Evolutionary conservation across 176 grass and related monocot genomes (phyloP), one percentile per base, ranked within the genome.

Genomic region (Thalia dealbata): DNA sequence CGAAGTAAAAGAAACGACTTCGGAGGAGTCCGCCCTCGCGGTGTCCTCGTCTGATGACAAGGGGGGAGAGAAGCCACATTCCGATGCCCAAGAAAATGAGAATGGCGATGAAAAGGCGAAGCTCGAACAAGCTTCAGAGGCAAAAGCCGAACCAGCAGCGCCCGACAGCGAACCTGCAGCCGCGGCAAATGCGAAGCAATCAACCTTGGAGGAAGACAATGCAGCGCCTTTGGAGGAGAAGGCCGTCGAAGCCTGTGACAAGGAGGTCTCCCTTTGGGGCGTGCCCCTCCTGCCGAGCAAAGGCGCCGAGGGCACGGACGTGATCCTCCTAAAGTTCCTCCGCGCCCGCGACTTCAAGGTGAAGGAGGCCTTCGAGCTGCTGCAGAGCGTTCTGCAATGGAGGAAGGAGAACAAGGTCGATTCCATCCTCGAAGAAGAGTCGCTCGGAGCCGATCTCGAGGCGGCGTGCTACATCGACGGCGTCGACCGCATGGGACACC

Each of bases 321-420:
- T 93, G 16, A 67, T 93, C 16, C 89, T 99, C 68, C 87, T 99
- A 80, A 99, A 99, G 79, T 99, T 99, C 87, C 95, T 99, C 70
- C 90, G 95, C 50, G 90, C 95, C 19, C 90, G 95, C 21, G 95
- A 99, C 67, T 93, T 93, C 83, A 99, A 99, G 79, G 90, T 88
- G 6, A 81, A 91, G 50, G 90, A 86, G 6, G 87, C 95, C 14
- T 99, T 93, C 76, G 87, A 93, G 30, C 91, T 93, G 90, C 95
- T 99, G 43, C 81, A 76, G 59, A 74, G 52, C 58, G 90, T 85
- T 13, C 90, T 99, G 52, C 83, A 27, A 8, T 99, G 95, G 95
- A 84, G 95, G 75, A 79, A 79, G 84, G 81, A 87, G 50, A 81
- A 75, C 72, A 58, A 79, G 9, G 82, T 84, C 78, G 83, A 90